These are phyloP conservation scores for Baudoinia panamericana DNA, from an alignment of 495 filamentous ascomycete species.

Conservation along the genomic window DNA sequence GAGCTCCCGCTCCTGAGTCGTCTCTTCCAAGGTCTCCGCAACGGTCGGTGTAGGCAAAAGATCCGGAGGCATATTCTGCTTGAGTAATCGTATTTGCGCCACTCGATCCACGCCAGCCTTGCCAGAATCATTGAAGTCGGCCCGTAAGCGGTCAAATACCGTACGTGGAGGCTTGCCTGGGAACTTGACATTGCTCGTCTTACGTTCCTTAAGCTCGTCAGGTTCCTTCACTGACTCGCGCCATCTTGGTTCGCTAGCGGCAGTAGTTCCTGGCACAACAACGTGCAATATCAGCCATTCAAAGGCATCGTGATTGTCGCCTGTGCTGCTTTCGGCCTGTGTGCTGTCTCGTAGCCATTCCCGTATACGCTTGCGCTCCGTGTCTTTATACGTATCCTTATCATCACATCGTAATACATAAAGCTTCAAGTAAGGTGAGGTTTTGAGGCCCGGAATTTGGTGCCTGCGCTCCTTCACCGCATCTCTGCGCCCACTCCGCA, in stretches of 20 bases:
- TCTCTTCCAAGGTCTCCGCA: conserved; percentile 37
- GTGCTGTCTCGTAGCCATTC: conserved; percentile 85
- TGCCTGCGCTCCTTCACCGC: conserved; percentile 58
- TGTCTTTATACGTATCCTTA: conserved; percentile 78
- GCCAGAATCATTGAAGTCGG: conserved; percentile 79
- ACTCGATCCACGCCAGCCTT: conserved; percentile 69
- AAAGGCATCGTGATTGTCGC: conserved; percentile 84
- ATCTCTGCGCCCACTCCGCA: conserved; percentile 19
- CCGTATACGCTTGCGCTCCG: conserved; percentile 59
- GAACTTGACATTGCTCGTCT: conserved; percentile 49
- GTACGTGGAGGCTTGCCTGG: conserved; percentile 58
- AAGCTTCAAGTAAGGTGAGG: conserved; percentile 88
- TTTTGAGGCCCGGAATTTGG: conserved; percentile 86
- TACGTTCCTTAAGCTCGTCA: conserved; percentile 33
- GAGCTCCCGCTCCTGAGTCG: conserved; percentile 53
- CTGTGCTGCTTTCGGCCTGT: conserved; percentile 42
- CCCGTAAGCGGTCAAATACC: conserved; percentile 76
- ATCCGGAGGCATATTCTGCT: conserved; percentile 29
- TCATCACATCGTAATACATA: conserved; percentile 85
- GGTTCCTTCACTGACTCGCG: conserved; percentile 29
- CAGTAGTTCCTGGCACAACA: conserved; percentile 64
- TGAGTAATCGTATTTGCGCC: conserved; percentile 66
- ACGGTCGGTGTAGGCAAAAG: conserved; percentile 24
- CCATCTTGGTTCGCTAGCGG: conserved; percentile 53
- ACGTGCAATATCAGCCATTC: conserved; percentile 95